Evolutionary conservation across 1,284 basidiomycete genomes (phyloP), one percentile per base, ranked within the genome.

Genomic region (Entoloma clypeatum): DNA sequence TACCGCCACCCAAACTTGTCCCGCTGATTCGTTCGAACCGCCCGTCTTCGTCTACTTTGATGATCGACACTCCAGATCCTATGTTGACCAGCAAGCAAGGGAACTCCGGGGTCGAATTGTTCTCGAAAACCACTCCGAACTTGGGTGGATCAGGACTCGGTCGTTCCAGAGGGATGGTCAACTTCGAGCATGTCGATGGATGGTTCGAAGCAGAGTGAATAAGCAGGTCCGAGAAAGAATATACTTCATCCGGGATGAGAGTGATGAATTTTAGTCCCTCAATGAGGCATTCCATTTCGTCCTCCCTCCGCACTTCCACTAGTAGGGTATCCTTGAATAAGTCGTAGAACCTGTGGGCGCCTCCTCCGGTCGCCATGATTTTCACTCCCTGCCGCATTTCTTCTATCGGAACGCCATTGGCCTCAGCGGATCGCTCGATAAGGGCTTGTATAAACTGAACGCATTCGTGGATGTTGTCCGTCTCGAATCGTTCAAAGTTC

Each of bases 221-320:
- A 52, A 98, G 81, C 66, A 97, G 89, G 65, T 99, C 96, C 32
- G 93, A 96, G 70, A 97, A 99, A 75, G 86, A 98, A 66, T 98
- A 99, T 23, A 94, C 94, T 65, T 99, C 96, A 65, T 96, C 86
- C 22, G 95, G 95, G 46, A 99, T 96, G 59, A 92, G 81, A 21
- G 90, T 87, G 64, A 98, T 90, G 67, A 99, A 99, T 63, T 93
- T 92, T 57, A 99, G 75, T 11, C 96, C 96, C 51, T 94, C 88
- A 51, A 99, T 99, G 56, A 99, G 68, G 59, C 95, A 98, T 66
- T 91, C 92, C 96, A 99, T 99, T 72, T 99, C 96, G 62, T 99
- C 96, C 65, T 98, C 95, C 43, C 85, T 70, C 46, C 74, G 70
- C 29, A 99, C 88, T 60, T 93, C 90, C 41, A 98, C 90, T 18